A percentile compares a stretch with the other conserved stretches of the same genome.
Evolutionary conservation across 768 basidiomycete species (phyloP).

Genomic region (Mycena indigotica): DNA sequence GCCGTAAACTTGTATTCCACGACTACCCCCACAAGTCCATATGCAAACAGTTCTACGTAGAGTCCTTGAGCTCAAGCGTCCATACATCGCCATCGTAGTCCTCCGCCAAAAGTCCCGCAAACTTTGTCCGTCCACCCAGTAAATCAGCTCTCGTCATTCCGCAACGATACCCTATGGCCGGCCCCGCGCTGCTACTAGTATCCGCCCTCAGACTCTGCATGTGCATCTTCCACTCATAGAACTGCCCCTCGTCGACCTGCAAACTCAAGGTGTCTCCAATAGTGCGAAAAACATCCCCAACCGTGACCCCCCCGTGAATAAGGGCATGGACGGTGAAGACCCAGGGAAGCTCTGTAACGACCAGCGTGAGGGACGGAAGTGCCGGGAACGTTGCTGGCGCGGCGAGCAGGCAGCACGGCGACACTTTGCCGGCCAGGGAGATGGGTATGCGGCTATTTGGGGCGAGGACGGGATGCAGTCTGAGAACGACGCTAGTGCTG

Average conservation of each 20-base stretch:
- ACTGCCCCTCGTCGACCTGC: slow-evolving; percentile 5
- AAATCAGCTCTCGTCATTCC: slow-evolving; percentile 14
- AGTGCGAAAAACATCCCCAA: slow-evolving; percentile 14
- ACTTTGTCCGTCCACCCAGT: slow-evolving; percentile 6
- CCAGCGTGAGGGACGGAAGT: slow-evolving; percentile 19
- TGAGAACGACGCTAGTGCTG: neutral
- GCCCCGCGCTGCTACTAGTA: neutral
- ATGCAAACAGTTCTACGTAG: too few species aligned
- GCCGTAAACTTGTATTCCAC: too few species aligned
- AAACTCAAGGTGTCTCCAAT: slow-evolving; percentile 9
- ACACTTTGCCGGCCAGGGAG: neutral
- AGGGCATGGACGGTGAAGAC: slow-evolving; percentile 20
- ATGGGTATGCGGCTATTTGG: neutral
- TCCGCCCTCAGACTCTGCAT: neutral
- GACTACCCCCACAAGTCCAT: too few species aligned
- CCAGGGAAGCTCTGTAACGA: slow-evolving; percentile 9
- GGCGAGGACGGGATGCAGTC: neutral
- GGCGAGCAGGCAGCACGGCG: neutral
- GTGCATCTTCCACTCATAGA: neutral
- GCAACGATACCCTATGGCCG: neutral
- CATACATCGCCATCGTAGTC: slow-evolving; percentile 12
- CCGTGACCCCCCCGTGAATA: slow-evolving; percentile 7
- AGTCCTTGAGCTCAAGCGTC: slow-evolving; percentile 6
- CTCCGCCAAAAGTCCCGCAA: slow-evolving; percentile 3
- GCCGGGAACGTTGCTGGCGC: slow-evolving; percentile 11